Evolutionary conservation across 495 filamentous ascomycete species (phyloP), one percentile per base, ranked within the genome.

Genomic region (Aspergillus ostianus): DNA sequence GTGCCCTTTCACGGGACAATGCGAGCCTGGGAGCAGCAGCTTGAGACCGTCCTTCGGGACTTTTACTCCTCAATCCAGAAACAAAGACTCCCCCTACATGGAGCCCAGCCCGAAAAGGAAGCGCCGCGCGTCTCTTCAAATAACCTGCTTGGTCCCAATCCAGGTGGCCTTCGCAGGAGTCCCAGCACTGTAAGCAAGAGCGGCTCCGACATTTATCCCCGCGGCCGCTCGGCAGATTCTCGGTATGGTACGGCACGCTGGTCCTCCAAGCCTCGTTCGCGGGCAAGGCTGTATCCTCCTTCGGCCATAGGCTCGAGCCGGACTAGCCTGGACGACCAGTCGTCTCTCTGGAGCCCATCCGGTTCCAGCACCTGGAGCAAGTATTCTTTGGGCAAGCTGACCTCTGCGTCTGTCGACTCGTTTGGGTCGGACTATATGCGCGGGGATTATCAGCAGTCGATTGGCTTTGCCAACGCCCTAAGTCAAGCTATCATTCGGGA

Each of bases 401-500:
- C 93, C 6, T 90, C 92, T 3, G 89, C 92, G 76, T 97, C 93
- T 13, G 89, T 95, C 62, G 91, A 94, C 71, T 95, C 91, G 0
- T 84, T 96, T 63, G 85, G 86, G 18, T 93, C 90, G 2, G 81
- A 84, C n/a, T 90, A 86, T 72, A 87, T 86, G 3, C 86, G 86
- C 27, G 87, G 86, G 23, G 94, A 95, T 65, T 97, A 93, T 67
- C 91, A 96, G 66, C 92, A 96, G 67, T 95, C 92, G 0, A 96
- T 99, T 66, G 94, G 94, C 0, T 99, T 99, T 69, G 94, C 95
- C 45, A 98, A 96, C 74, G 94, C 94, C 17, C 82, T 99, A 3
- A 96, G 90, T 63, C 95, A 96, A 68, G 94, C 94, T 18, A 98
- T 98, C 65, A 96, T 96, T 60, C 87, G 95, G 20, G 95, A 97